Base-by-base conservation (phyloP, 1,284 basidiomycete genomes). In the Leccinum fallax region DNA sequence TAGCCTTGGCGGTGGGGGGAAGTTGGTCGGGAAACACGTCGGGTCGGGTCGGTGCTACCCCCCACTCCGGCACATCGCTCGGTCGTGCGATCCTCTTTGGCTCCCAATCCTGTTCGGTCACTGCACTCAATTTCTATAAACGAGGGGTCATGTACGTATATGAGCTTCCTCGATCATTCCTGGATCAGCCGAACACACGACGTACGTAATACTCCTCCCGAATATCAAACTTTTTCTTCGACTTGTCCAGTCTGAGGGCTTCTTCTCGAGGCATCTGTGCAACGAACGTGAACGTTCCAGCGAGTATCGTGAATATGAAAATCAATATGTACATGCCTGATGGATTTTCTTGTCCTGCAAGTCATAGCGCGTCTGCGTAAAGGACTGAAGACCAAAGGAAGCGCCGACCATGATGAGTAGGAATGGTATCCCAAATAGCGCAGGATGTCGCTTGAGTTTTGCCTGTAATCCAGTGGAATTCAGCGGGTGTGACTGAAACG, bases 171-270 rank as follows among this genome's bases (percentile, higher is more conserved):
- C n/a, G 52, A 26, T 11, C 4, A 9, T 57, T 8, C 49, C 16
- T 3, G 5, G 38, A 36, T 11, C 30, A 52, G 9, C 24, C 5
- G 19, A 26, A 52, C 34, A 43, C 21, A 87, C 24, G 26, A 51
- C 93, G 76, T 78, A 96, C 94, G 74, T 91, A 98, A 78, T 98
- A 98, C 75, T 98, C 97, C 76, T 98, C 96, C 55, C 94, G 80
- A 26, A 98, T 90, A 75, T 98, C 95, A 62, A 98, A 88, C 79
- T 88, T 91, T 78, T 92, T 93, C 75, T 93, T 83, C 55, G 89
- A 85, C 77, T 85, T 88, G 66, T 88, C 84, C 76, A 98, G 83
- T 4, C 89, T 86, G 52, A 97, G 80, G 69, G 93, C 92, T 69
- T 97, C 89, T 75, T 97, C 92, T 69, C 89, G 90, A 36, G 85